Evolutionary conservation across 441 rosid genomes (phyloP).

Genomic region (Croton laevigatus): DNA sequence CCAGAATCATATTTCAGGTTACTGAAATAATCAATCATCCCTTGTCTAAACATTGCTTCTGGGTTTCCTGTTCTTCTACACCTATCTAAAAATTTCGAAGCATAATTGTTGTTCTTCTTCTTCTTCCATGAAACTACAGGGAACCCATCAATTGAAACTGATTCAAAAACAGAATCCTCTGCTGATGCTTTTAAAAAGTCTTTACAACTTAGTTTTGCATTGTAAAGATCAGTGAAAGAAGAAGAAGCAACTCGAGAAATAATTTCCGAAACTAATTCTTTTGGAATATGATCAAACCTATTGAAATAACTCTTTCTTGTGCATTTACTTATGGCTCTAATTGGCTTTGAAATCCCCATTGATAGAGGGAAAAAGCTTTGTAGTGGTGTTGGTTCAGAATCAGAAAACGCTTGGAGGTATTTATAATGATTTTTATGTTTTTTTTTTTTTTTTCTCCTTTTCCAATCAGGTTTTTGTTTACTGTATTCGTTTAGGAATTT

Average conservation of each 20-base stretch:
- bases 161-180: conserved; percentile 17
- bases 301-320: neutral
- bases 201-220: conserved; percentile 23
- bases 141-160: conserved; percentile 19
- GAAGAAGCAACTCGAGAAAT: conserved; percentile 21
- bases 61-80: conserved; percentile 23
- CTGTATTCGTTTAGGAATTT: too few species aligned
- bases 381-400: neutral
- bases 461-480: too few species aligned
- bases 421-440: too few species aligned
- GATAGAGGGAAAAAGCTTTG: neutral
- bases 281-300: conserved; percentile 19
- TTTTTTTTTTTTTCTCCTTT: too few species aligned
- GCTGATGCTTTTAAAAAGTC: conserved; percentile 16
- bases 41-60: conserved; percentile 17
- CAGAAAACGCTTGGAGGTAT: neutral
- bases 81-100: neutral
- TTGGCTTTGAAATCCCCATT: neutral
- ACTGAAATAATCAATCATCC: conserved; percentile 22
- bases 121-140: neutral
- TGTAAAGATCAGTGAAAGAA: conserved; percentile 19
- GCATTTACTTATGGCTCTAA: neutral
- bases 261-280: conserved; percentile 22
- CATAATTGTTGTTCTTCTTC: neutral
- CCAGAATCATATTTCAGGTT: conserved; percentile 14